Evolutionary conservation across 1,284 basidiomycete species (phyloP).

Genomic region (Peniophora sp.): DNA sequence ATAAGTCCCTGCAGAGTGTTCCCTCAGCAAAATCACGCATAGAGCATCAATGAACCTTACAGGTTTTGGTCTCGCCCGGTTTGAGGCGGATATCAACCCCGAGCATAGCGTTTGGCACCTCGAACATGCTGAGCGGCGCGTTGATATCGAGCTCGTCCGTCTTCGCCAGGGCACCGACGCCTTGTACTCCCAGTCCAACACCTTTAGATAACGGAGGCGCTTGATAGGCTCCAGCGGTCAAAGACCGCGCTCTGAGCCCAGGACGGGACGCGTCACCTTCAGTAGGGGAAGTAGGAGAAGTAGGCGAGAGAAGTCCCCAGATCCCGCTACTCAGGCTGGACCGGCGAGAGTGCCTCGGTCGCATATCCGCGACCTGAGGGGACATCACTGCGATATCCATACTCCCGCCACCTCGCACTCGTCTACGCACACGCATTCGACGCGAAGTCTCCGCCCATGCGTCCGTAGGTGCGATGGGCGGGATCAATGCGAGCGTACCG

Average conservation of each 20-base stretch:
- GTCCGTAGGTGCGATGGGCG: conserved; percentile 16
- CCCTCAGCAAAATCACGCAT: neutral
- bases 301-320: conserved; percentile 38
- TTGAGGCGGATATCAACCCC: conserved; percentile 72
- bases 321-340: conserved; percentile 37
- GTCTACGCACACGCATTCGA: conserved; percentile 40
- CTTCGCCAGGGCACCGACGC: conserved; percentile 30
- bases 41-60: conserved; percentile 37
- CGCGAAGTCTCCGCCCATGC: conserved; percentile 31
- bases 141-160: conserved; percentile 41
- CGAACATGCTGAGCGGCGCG: conserved; percentile 68
- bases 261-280: conserved; percentile 12
- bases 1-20: conserved; percentile 61
- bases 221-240: conserved; percentile 14
- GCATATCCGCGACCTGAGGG: conserved; percentile 13
- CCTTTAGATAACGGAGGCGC: conserved; percentile 9
- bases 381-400: conserved; percentile 60
- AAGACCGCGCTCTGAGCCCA: conserved; percentile 18
- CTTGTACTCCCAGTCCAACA: conserved; percentile 15
- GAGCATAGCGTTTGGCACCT: conserved; percentile 77
- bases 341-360: conserved; percentile 21
- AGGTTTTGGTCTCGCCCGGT: conserved; percentile 77
- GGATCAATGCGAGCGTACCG: conserved; percentile 50
- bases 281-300: conserved; percentile 10
- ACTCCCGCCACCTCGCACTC: conserved; percentile 63